Base-by-base conservation (phyloP, 129 eudicot species). In the Saposhnikovia divaricata region DNA sequence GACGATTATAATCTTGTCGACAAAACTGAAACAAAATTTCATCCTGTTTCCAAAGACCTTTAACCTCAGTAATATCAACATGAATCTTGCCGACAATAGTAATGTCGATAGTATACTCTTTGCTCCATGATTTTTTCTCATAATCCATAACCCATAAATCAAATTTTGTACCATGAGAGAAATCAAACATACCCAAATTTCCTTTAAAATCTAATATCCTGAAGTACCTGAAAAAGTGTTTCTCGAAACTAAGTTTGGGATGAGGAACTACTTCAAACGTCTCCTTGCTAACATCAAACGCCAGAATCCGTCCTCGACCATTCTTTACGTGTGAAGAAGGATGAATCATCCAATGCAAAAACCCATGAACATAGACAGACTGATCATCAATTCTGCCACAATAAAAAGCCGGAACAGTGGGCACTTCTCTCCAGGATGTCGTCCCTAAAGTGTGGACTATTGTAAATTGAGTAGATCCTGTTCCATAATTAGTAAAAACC, bases 201-300 rank as follows among this genome's bases (percentile, higher is more conserved):
- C 59, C 57, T 38, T 53, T 40, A 39, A 72, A 5, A 38, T 80
- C 83, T 25, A 80, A 28, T 16, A 80, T 11, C 43, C 73, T 45
- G 28, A 50, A 80, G 15, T 71, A 46, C 0, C 15, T 70, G 12
- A 9, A 7, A 3, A 12, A 0, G 14, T 46, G 50, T 46, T 11
- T 6, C 27, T 44, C 0, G 42, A 9, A 80, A 34, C 28, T 2
- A 28, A 72, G 25, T 0, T 72, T 19, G 5, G 72, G 81, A 72
- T 27, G 34, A 82, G 61, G 27, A 16, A 77, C 46, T 18, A 63
- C 31, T 13, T 42, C 15, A 55, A 82, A 82, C 45, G 23, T 46
- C 82, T 78, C 85, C 25, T 43, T 78, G 1, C 44, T 42, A 43
- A 78, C 79, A 72, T 82, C 79, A n/a, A 82, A 82, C 9, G 74